Base-by-base conservation (phyloP, 805 yeast species). In the Torulaspora franciscae region DNA sequence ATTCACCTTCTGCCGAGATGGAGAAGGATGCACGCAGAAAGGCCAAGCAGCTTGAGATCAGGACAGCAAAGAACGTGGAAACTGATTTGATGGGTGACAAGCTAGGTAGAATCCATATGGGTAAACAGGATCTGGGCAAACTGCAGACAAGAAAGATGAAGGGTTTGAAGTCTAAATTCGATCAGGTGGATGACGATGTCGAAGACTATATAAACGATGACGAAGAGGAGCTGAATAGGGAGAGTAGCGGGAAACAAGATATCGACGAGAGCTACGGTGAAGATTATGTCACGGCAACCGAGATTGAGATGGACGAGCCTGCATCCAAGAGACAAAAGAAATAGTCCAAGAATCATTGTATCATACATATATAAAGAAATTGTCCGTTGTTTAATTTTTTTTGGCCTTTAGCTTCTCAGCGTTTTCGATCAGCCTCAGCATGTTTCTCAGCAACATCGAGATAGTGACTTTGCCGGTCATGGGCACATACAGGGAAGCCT, bases 101-200 rank as follows among this genome's bases (percentile, higher is more conserved):
- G 79, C 76, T 93, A 50, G 99, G 97, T 58, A 85, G 91, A 70
- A 81, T 93, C 59, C 99, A 93, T 65, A 85, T 93, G 68, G 97
- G 96, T 69, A 82, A 82, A 66, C 99, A 93, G 74, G 98, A 93
- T 66, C 74, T 93, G 66, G 75, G 78, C 62, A 83, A 83, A 66
- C 68, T 93, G 64, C 99, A 93, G 71, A 91, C 99, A 5, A 81
- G 99, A 71, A 93, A 93, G 80, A 88, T 93, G 96, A 93, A 93
- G 76, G 99, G 99, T 66, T 75, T 93, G 62, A 93, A 93, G 72
- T 75, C 85, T 45, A 80, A 77, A 65, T 90, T 76, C 58, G 96
- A 90, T 64, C 96, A 87, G 68, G 83, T 75, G 41, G 79, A 72
- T 37, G 51, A 50, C 14, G 45, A 45, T 11, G 77, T 71, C 43